A percentile compares a stretch with the other conserved stretches of the same genome.
Evolutionary conservation across 768 basidiomycete genomes (phyloP).

Genomic region (Amanita fuliginea): DNA sequence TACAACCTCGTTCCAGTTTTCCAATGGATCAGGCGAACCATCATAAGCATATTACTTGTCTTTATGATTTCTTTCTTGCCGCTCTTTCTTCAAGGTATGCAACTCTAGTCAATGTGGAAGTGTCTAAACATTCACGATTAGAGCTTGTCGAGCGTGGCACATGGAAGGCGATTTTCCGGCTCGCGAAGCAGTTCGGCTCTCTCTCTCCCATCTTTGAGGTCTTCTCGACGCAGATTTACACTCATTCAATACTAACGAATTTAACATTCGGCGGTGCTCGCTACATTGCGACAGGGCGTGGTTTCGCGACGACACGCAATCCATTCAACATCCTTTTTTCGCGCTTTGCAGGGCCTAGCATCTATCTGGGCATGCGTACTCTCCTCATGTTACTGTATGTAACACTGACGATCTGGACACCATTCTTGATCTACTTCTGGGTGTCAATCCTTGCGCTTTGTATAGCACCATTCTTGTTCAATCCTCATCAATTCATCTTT

Average conservation of each 20-base stretch:
- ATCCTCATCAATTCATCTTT: conserved; percentile 98
- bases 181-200: conserved; percentile 91
- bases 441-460: conserved; percentile 87
- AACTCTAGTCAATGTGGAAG: neutral
- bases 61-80: conserved; percentile 97
- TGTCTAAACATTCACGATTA: conserved; percentile 15
- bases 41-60: conserved; percentile 97
- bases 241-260: conserved; percentile 94
- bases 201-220: conserved; percentile 95
- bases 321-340: conserved; percentile 95
- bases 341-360: conserved; percentile 96
- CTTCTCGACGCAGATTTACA: conserved; percentile 96
- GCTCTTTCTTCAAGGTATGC: conserved; percentile 84
- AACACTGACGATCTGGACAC: conserved; percentile 85
- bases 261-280: conserved; percentile 96
- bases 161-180: conserved; percentile 79
- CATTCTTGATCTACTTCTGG: conserved; percentile 97
- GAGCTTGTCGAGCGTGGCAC: conserved; percentile 96
- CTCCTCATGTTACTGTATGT: conserved; percentile 89
- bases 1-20: conserved; percentile 93
- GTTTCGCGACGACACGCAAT: conserved; percentile 93
- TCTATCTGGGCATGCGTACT: conserved; percentile 94
- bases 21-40: conserved; percentile 91
- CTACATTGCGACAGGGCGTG: conserved; percentile 98
- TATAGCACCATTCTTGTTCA: conserved; percentile 95